Conservation (phyloP, 306 rosid genomes). For the Cucumis cinereus region DNA sequence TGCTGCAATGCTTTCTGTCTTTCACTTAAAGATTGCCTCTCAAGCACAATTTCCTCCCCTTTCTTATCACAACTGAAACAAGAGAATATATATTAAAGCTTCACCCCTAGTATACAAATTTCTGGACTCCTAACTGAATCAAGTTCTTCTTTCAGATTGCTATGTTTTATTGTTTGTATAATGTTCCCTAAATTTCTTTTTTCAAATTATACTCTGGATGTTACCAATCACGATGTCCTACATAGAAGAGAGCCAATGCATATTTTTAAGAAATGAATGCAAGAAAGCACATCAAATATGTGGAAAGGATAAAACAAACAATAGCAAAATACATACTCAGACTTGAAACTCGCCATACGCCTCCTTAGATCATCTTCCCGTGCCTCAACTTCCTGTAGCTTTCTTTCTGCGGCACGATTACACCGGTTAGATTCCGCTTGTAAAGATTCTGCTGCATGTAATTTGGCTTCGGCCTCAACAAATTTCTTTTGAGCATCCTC, state of each 20-base stretch:
- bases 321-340: constrained; percentile 42
- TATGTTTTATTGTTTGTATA: not conserved
- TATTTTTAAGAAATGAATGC: not conserved
- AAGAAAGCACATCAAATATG: not conserved
- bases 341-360: constrained; percentile 54
- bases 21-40: constrained; percentile 68
- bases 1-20: constrained; percentile 69
- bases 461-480: constrained; percentile 56
- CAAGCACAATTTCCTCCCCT: constrained; percentile 64
- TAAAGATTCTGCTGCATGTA: constrained; percentile 61
- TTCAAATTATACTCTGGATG: not conserved
- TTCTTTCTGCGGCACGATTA: constrained; percentile 64
- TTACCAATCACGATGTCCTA: not conserved
- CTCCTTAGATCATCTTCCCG: constrained; percentile 90
- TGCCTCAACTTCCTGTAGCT: constrained; percentile 76
- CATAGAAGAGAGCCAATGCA: not conserved
- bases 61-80: constrained; percentile 63
- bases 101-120: too few relatives aligned
- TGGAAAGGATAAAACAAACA: not conserved
- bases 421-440: constrained; percentile 61
- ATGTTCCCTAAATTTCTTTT: not conserved
- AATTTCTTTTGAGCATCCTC: constrained; percentile 61
- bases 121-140: not conserved
- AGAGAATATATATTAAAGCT: not conserved
- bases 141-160: not conserved